Evolutionary conservation across 768 basidiomycete genomes (phyloP), one percentile per base, ranked within the genome.

Genomic region (Naganishia onofrii): DNA sequence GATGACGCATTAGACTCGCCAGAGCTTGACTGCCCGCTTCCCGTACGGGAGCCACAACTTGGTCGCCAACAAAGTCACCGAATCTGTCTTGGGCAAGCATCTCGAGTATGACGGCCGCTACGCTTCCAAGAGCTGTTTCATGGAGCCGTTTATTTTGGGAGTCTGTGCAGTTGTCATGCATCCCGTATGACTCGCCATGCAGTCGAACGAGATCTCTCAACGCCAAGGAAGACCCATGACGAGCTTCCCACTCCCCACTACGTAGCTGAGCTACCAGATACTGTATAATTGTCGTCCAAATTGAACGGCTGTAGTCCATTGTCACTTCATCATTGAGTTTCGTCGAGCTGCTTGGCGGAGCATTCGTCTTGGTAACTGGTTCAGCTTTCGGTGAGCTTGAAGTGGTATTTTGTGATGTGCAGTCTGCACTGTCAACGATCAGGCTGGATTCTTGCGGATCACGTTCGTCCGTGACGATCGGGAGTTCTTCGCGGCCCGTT

Each of bases 71-170:
- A 77, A 94, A 99, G 81, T 99, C 96, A 2, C 94, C 93, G 75
- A 99, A 99, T n/a, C 96, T 88, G 79, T 99, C 96, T 29, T 97
- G 84, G 36, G 95, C 90, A 72, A 98, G 90, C 10, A 98, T 88
- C 74, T 89, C 90, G 2, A 98, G 85, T 63, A 96, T 86, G 74
- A 89, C 89, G 12, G 91, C 87, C 1, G 92, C 89, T 19, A 98
- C 82, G 69, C 89, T 21, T 3, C 76, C 68, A 6, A 81, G 73
- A 1, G 48, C 4, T 13, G 67, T 44, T 46, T 73, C 56, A 10
- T 56, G 69, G 26, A 55, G 26, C 26, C n/a, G 52, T 13, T 31
- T n/a, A 60, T 74, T 74, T 31, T 56, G 42, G 8, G 48, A 12
- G 13, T 29, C 29, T 9, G 63, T n/a, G 28, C 23, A 19, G 12